Base-by-base conservation (phyloP, 305 asterid species). In the Coffea humblotiana region DNA sequence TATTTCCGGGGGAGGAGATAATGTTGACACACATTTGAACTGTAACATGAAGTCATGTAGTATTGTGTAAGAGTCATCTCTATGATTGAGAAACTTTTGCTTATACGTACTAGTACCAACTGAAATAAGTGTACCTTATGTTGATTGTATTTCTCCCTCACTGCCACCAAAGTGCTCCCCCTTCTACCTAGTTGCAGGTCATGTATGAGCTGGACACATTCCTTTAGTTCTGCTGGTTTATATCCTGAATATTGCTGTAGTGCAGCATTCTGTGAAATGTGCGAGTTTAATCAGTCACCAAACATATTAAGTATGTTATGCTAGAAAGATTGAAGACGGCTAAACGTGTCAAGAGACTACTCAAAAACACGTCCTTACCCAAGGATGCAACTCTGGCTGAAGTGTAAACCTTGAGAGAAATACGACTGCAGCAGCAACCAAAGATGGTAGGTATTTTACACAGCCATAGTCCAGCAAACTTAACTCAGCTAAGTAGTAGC, bases 401-500 rank as follows among this genome's bases (percentile, higher is more conserved):
- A 91, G 91, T 4, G 91, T 90, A 74, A 91, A 91, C 83, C 91
- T 90, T 21, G 97, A 78, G 19, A 94, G 90, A 85, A 89, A 94
- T 35, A 89, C 80, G 21, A 83, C 98, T 1, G 97, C 86, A 56
- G 98, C 92, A 84, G 97, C 97, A 79, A 93, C 85, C 88, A 93
- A 10, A 1, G 97, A 94, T 76, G 97, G 97, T 80, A 94, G 85
- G 86, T 90, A 93, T 81, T 86, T 89, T 78, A 92, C 78, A 70
- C 97, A 94, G 45, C 81, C 87, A 18, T 92, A 91, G 51, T 93
- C 93, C 52, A 94, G 74, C 83, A 93, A 82, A 77, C 96, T 93
- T n/a, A 93, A 78, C 85, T 94, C 98, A n/a, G 94, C 91, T 19
- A 94, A 77, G 84, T 93, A 93, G 86, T 77, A 89, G 29, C 92